These are phyloP conservation scores for Pseudozyma sp. DNA, from an alignment of 1,284 basidiomycete genomes.

Conservation along the genomic window DNA sequence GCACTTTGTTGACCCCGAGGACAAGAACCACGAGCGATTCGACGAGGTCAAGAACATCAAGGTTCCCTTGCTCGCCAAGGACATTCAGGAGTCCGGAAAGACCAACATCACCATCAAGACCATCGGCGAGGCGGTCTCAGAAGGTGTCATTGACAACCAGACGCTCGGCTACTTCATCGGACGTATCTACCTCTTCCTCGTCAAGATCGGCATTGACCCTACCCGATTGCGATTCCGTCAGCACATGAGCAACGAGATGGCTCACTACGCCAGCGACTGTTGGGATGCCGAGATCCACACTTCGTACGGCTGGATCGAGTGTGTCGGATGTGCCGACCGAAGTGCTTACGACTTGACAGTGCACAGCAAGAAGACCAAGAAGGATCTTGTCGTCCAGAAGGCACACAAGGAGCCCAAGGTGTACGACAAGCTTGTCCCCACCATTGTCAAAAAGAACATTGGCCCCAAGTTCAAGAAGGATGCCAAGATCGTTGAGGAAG, in stretches of 20 bases:
- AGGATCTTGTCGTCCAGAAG: slow-evolving; percentile 82
- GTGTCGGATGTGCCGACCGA: slow-evolving; percentile 98
- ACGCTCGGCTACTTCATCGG: slow-evolving; percentile 97
- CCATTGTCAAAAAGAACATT: slow-evolving; percentile 87
- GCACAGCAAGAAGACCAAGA: slow-evolving; percentile 72
- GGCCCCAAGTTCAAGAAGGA: slow-evolving; percentile 92
- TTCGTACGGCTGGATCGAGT: slow-evolving; percentile 97
- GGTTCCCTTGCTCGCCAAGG: slow-evolving; percentile 83
- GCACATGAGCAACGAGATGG: slow-evolving; percentile 98
- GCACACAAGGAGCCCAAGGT: slow-evolving; percentile 83
- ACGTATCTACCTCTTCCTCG: slow-evolving; percentile 88
- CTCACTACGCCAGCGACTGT: slow-evolving; percentile 97
- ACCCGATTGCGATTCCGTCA: slow-evolving; percentile 89
- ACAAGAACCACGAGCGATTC: slow-evolving; percentile 91
- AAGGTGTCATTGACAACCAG: slow-evolving; percentile 91
- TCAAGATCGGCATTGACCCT: slow-evolving; percentile 93
- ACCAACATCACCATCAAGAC: slow-evolving; percentile 78
- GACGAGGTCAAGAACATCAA: slow-evolving; percentile 81
- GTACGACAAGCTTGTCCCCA: slow-evolving; percentile 79
- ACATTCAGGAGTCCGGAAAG: slow-evolving; percentile 82
- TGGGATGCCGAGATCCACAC: slow-evolving; percentile 99
- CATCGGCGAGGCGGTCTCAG: slow-evolving; percentile 87
- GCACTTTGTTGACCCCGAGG: slow-evolving; percentile 94
- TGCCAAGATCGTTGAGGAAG: slow-evolving; percentile 78
- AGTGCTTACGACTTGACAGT: slow-evolving; percentile 90